Base-by-base conservation (phyloP, 768 basidiomycete species). In the Hydnum rufescens region DNA sequence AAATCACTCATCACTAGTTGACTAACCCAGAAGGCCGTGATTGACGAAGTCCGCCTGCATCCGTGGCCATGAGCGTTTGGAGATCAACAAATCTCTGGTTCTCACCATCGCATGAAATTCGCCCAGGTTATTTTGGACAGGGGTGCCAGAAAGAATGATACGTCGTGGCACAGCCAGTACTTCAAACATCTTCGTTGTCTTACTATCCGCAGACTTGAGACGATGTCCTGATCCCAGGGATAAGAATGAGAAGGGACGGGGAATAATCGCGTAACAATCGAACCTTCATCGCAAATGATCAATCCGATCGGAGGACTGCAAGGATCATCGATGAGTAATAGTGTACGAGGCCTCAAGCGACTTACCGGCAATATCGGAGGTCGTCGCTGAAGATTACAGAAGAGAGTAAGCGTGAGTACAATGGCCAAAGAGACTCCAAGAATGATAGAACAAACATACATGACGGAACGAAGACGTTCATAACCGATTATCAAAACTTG, bases 31-130 rank as follows among this genome's bases (percentile, higher is more conserved):
- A 22, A 96, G 63, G 22, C 86, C 84, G 26, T 95, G 93, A 63
- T 95, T 96, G 64, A 87, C 86, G 63, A 96, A 97, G 54, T 95
- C 80, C 29, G 82, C 80, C 87, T 88, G 54, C 32, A 54, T 32
- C 52, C 36, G 53, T 39, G 49, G 23, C 32, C 52, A 13, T 47
- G 44, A 13, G 16, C 8, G 16, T 47, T 16, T 13, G 8, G 13
- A 25, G 26, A 47, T 26, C 8, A 13, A 8, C 26, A 28, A 6
- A 25, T 4, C 3, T 4, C 4, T n/a, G 42, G 8, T 26, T 60
- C 73, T 57, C 57, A 89, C 90, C 93, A 97, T 97, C 3, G 89
- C 76, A 65, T 95, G 93, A 61, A 93, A 93, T 64, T 99, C 95
- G 57, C 82, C 71, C 28, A 99, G 66, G 63, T 96, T 88, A 64